Evolutionary conservation across 2,329 filamentous ascomycete genomes (phyloP).

Genomic region (Aureobasidium namibiae): DNA sequence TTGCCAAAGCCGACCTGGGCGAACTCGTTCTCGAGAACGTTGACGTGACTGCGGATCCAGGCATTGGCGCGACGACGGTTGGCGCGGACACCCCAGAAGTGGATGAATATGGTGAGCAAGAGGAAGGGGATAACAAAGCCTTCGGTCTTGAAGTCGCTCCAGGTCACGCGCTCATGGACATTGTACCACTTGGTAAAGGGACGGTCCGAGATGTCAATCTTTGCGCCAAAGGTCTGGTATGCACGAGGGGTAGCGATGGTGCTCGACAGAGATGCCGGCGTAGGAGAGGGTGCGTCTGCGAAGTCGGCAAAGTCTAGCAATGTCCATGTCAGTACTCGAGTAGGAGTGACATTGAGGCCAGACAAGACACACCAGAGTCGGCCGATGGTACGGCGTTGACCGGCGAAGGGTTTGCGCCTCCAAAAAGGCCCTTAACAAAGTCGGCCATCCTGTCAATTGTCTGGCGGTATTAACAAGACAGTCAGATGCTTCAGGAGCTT

Average conservation of each 20-base stretch:
- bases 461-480: not conserved
- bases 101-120: conserved; percentile 63
- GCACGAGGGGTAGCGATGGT: conserved; percentile 35
- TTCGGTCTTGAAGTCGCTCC: conserved; percentile 81
- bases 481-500: not conserved
- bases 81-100: conserved; percentile 69
- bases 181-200: conserved; percentile 96
- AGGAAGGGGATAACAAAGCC: conserved; percentile 72
- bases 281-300: conserved; percentile 64
- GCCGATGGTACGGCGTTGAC: conserved; percentile 35
- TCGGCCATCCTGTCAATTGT: conserved; percentile 32
- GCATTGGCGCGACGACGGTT: conserved; percentile 73
- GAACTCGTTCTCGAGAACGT: conserved; percentile 70
- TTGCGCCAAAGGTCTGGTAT: conserved; percentile 36
- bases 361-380: conserved; percentile 54
- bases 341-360: not conserved
- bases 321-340: conserved; percentile 2
- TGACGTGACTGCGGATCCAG: conserved; percentile 71
- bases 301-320: conserved; percentile 86
- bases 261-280: conserved; percentile 40
- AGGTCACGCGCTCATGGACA: conserved; percentile 79
- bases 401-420: conserved; percentile 54
- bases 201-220: conserved; percentile 35
- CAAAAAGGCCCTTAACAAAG: conserved; percentile 61
- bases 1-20: conserved; percentile 72